Evolutionary conservation across 768 basidiomycete species (phyloP).

Genomic region (Boletus reticuloceps): DNA sequence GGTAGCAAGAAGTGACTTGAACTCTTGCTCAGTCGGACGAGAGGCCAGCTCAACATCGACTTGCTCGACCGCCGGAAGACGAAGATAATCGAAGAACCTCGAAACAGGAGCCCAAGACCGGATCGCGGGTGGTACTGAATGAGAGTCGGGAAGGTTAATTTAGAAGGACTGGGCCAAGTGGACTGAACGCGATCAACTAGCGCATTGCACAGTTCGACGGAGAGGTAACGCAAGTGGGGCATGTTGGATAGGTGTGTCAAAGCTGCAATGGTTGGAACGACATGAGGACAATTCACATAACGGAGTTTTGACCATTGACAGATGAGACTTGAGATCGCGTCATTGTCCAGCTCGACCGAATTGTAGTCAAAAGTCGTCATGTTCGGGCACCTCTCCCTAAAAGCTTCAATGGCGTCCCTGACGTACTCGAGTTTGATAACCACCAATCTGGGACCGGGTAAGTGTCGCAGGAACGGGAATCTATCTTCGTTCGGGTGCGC

Average conservation of each 20-base stretch:
- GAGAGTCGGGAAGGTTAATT: neutral
- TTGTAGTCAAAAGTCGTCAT: neutral
- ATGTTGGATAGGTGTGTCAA: neutral
- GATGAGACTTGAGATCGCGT: neutral
- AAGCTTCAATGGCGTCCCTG: neutral
- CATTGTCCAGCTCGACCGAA: neutral
- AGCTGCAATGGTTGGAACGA: neutral
- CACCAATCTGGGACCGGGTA: neutral
- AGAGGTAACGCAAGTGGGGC: neutral
- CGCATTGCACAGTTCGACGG: neutral
- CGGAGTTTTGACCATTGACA: neutral
- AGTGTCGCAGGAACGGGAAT: neutral
- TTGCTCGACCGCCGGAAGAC: neutral
- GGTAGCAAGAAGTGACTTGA: neutral
- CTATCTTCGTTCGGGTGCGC: fast-evolving
- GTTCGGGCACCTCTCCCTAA: neutral
- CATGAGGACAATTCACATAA: neutral
- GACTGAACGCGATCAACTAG: neutral
- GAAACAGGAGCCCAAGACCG: neutral
- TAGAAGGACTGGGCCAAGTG: neutral
- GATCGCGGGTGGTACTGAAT: neutral
- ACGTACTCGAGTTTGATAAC: neutral
- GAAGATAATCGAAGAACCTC: neutral
- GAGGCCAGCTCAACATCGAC: neutral
- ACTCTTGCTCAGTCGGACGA: neutral